A percentile compares a stretch with the other conserved stretches of the same genome.
These are phyloP conservation scores for Croton laevigatus DNA, from an alignment of 441 rosid species.

Conservation along the genomic window DNA sequence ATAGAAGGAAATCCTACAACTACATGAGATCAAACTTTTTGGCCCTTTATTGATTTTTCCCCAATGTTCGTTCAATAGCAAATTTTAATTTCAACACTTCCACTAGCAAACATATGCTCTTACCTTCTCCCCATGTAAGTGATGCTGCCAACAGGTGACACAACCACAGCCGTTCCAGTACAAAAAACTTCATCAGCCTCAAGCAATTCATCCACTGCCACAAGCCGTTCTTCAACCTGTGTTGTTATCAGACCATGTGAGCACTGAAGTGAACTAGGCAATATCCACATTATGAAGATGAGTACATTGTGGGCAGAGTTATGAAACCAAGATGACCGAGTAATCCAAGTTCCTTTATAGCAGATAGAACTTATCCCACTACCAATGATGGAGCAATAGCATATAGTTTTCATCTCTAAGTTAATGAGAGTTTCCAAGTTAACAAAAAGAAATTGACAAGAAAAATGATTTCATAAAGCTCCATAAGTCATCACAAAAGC, in stretches of 20 bases:
- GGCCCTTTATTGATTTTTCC: not conserved
- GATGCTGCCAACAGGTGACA: slow-evolving; percentile 93
- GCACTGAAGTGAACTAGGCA: not conserved
- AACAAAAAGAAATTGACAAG: not conserved
- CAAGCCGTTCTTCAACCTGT: slow-evolving; percentile 79
- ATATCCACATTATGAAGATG: not conserved
- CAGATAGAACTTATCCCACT: not conserved
- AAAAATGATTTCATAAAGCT: not conserved
- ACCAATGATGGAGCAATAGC: not conserved
- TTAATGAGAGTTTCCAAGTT: not conserved
- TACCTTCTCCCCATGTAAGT: slow-evolving; percentile 80
- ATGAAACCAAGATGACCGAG: not conserved
- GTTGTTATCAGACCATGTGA: slow-evolving; percentile 10
- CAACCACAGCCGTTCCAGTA: slow-evolving; percentile 94
- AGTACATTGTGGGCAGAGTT: not conserved
- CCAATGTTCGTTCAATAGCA: not conserved
- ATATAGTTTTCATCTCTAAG: not conserved
- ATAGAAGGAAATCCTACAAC: not conserved
- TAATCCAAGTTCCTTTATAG: not conserved
- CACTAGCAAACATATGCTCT: not conserved
- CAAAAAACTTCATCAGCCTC: slow-evolving; percentile 94
- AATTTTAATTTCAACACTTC: not conserved
- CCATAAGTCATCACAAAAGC: not conserved
- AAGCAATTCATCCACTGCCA: slow-evolving; percentile 73
- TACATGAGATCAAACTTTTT: not conserved